Percentiles rank a stretch among this genome's conserved stretches.
phyloP scores from a whole-genome alignment of 306 rosid species.

The Hippophae rhamnoides region DNA sequence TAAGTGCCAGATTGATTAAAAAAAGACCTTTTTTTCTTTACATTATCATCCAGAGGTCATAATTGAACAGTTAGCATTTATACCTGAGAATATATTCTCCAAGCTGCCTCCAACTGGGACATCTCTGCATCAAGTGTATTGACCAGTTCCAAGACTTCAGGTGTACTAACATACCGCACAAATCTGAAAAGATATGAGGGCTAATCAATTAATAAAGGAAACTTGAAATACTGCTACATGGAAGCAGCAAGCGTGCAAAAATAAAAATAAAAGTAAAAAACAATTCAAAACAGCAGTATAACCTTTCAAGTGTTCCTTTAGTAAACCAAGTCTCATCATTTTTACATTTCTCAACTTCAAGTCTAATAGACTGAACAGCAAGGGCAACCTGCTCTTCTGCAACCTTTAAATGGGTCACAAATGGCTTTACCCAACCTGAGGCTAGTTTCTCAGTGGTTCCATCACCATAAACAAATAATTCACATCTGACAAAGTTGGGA shows the following conservation, averaged over 20 bases:
- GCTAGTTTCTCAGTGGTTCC: slow-evolving; percentile 83
- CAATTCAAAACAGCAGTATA: slow-evolving; percentile 2
- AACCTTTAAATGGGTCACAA: slow-evolving; percentile 70
- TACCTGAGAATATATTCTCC: slow-evolving; percentile 80
- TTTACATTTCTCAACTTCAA: slow-evolving; percentile 55
- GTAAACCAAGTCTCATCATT: slow-evolving; percentile 78
- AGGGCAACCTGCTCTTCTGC: slow-evolving; percentile 81
- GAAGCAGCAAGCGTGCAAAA: not conserved
- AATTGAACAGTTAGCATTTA: slow-evolving; percentile 7
- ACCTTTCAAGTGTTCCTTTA: slow-evolving; percentile 98
- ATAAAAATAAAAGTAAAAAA: not conserved
- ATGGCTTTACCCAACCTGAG: slow-evolving; percentile 82
- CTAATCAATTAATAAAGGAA: slow-evolving; percentile 15
- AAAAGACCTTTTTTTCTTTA: slow-evolving; percentile 4
- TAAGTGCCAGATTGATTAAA: slow-evolving; percentile 23
- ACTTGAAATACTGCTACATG: slow-evolving; percentile 5
- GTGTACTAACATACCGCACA: slow-evolving; percentile 82
- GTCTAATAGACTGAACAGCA: slow-evolving; percentile 59
- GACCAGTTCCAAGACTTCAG: slow-evolving; percentile 80
- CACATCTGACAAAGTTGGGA: slow-evolving; percentile 57
- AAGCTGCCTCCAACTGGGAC: slow-evolving; percentile 90
- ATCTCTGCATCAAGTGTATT: slow-evolving; percentile 74
- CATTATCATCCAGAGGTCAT: slow-evolving; percentile 11
- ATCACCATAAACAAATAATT: slow-evolving; percentile 60
- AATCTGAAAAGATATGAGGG: slow-evolving; percentile 41